These are phyloP conservation scores for Ormosia emarginata DNA, from an alignment of 306 rosid genomes.

Conservation along the genomic window DNA sequence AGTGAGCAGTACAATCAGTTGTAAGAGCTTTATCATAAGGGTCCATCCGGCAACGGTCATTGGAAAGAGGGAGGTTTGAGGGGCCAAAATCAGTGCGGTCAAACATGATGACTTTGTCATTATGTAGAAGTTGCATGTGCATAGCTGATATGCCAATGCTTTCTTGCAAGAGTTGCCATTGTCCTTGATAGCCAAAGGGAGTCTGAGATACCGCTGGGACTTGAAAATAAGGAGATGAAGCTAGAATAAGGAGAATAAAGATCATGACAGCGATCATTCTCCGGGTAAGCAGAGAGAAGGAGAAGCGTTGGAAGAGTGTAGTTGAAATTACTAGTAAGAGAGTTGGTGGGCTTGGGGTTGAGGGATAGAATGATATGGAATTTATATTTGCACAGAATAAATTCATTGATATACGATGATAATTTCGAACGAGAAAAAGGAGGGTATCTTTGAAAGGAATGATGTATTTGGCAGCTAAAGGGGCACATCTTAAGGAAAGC, in stretches of 20 bases:
- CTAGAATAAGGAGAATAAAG: slow-evolving; percentile 13
- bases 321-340: slow-evolving; percentile 25
- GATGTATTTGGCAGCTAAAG: slow-evolving; percentile 14
- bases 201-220: slow-evolving; percentile 1
- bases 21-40: slow-evolving; percentile 31
- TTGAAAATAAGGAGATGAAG: background rate
- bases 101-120: slow-evolving; percentile 59
- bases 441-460: slow-evolving; percentile 20
- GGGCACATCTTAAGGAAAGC: slow-evolving; percentile 13
- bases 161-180: slow-evolving; percentile 58
- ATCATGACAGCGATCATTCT: slow-evolving; percentile 4
- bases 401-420: background rate
- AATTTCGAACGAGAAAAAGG: background rate
- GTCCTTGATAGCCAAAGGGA: slow-evolving; percentile 29
- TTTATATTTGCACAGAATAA: background rate
- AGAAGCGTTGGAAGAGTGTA: slow-evolving; percentile 20
- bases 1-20: slow-evolving; percentile 81
- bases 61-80: slow-evolving; percentile 54
- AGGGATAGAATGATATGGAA: background rate
- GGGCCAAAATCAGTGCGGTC: slow-evolving; percentile 79
- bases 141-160: slow-evolving; percentile 74
- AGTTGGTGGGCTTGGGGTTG: slow-evolving; percentile 16
- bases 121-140: slow-evolving; percentile 78
- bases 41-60: slow-evolving; percentile 36
- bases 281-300: background rate